Evolutionary conservation across 2,329 filamentous ascomycete genomes (phyloP).

Genomic region (Metarhizium sp.): DNA sequence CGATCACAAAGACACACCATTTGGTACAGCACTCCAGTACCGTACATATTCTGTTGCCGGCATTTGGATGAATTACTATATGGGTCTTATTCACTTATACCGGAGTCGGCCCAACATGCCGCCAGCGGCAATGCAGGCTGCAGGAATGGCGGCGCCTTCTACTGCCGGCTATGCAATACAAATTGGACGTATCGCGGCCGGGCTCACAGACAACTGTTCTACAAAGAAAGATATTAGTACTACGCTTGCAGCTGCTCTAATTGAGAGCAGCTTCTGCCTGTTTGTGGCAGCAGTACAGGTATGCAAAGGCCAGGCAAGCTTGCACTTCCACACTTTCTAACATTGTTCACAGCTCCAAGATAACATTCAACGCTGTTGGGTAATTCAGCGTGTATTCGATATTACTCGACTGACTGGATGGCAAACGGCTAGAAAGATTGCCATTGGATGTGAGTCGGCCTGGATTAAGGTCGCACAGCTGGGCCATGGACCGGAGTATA

Average conservation of each 20-base stretch:
- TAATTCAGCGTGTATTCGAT: conserved; percentile 62
- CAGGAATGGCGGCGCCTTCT: conserved; percentile 62
- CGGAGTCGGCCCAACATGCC: conserved; percentile 85
- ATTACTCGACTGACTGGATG: conserved; percentile 77
- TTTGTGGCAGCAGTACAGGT: conserved; percentile 80
- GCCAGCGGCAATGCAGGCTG: conserved; percentile 79
- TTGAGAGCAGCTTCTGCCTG: conserved; percentile 71
- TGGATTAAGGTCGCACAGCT: conserved; percentile 70
- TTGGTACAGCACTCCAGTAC: conserved; percentile 73
- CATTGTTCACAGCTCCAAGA: conserved; percentile 33
- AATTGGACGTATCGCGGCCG: conserved; percentile 73
- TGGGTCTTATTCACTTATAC: conserved; percentile 73
- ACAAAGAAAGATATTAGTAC: conserved; percentile 57
- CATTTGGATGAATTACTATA: conserved; percentile 81
- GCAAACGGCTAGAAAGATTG: conserved; percentile 75
- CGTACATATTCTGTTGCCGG: conserved; percentile 80
- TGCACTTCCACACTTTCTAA: neutral
- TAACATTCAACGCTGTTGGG: conserved; percentile 65
- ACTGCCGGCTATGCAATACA: conserved; percentile 64
- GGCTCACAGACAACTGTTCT: conserved; percentile 49
- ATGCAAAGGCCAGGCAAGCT: conserved; percentile 6
- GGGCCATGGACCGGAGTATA: conserved; percentile 69
- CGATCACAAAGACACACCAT: conserved; percentile 58
- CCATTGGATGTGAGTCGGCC: conserved; percentile 70
- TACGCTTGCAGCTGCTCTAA: conserved; percentile 68